phyloP scores from a whole-genome alignment of 192 early-diverging fungal species.

The Podila minutissima region DNA sequence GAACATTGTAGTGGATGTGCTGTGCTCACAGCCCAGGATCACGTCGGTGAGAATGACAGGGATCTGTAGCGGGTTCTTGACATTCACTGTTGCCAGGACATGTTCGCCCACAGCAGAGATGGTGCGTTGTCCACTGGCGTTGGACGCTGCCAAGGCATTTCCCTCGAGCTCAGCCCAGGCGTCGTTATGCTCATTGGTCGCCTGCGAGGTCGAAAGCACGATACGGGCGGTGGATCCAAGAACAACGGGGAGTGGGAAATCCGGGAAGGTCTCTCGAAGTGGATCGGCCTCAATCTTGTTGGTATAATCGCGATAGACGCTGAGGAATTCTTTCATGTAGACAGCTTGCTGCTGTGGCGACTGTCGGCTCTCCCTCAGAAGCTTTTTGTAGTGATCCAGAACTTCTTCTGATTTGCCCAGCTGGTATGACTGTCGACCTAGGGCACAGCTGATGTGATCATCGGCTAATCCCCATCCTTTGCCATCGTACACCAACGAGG shows the following conservation, averaged over 20 bases:
- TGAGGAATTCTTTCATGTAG: conserved; percentile 81
- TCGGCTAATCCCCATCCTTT: conserved; percentile 81
- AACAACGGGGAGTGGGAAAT: conserved; percentile 71
- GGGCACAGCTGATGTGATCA: conserved; percentile 89
- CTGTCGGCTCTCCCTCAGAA: conserved; percentile 77
- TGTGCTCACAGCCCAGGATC: conserved; percentile 64
- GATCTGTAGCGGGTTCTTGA: conserved; percentile 80
- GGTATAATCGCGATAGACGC: conserved; percentile 74
- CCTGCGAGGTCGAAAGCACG: conserved; percentile 70
- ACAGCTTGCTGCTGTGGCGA: conserved; percentile 67
- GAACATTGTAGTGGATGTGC: conserved; percentile 23
- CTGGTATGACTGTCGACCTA: conserved; percentile 84
- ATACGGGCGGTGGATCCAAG: conserved; percentile 63
- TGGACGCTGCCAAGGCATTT: conserved; percentile 33
- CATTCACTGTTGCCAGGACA: conserved; percentile 68
- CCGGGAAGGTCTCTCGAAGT: conserved; percentile 55
- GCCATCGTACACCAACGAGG: conserved; percentile 67
- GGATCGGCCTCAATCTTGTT: conserved; percentile 56
- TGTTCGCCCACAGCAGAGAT: conserved; percentile 85
- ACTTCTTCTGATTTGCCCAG: conserved; percentile 80
- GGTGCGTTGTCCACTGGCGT: conserved; percentile 59
- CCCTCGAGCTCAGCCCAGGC: conserved; percentile 77
- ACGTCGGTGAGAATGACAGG: conserved; percentile 73
- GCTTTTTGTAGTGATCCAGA: conserved; percentile 79
- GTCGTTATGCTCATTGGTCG: conserved; percentile 64